These are phyloP conservation scores for Neurospora sp. DNA, from an alignment of 495 filamentous ascomycete genomes.

Conservation along the genomic window DNA sequence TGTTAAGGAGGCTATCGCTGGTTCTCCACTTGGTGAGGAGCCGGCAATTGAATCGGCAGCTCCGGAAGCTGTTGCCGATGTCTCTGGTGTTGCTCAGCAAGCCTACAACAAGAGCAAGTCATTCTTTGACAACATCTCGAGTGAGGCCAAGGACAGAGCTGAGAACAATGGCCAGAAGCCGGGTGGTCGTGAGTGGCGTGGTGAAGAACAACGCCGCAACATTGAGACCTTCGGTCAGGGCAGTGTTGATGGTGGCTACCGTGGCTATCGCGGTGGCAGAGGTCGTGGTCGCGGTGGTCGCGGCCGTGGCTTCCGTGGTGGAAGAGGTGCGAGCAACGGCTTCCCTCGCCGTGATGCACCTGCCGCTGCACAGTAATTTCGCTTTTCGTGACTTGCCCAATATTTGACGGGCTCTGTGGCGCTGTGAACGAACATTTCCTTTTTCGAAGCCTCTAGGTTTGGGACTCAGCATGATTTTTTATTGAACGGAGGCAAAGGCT, in stretches of 20 bases:
- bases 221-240: constrained; percentile 98
- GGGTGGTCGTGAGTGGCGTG: constrained; percentile 84
- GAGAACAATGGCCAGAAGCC: constrained; percentile 53
- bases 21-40: constrained; percentile 54
- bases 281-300: constrained; percentile 57
- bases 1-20: constrained; percentile 81
- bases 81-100: constrained; percentile 23
- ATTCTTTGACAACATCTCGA: constrained; percentile 98
- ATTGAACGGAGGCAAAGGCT: constrained; percentile 4
- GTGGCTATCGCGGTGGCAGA: constrained; percentile 62
- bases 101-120: constrained; percentile 76
- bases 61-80: constrained; percentile 24
- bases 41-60: constrained; percentile 25
- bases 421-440: constrained; percentile 6
- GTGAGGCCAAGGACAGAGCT: constrained; percentile 82
- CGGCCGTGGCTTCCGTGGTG: constrained; percentile 39
- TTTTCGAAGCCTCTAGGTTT: constrained; percentile 8
- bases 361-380: constrained; percentile 18
- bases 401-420: background rate
- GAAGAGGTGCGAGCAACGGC: constrained; percentile 30
- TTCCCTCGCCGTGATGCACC: constrained; percentile 14
- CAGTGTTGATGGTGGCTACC: constrained; percentile 78
- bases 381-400: background rate
- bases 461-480: constrained; percentile 5
- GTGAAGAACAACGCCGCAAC: constrained; percentile 88